phyloP scores from a whole-genome alignment of 2,329 filamentous ascomycete species.

The Cercospora sp. region DNA sequence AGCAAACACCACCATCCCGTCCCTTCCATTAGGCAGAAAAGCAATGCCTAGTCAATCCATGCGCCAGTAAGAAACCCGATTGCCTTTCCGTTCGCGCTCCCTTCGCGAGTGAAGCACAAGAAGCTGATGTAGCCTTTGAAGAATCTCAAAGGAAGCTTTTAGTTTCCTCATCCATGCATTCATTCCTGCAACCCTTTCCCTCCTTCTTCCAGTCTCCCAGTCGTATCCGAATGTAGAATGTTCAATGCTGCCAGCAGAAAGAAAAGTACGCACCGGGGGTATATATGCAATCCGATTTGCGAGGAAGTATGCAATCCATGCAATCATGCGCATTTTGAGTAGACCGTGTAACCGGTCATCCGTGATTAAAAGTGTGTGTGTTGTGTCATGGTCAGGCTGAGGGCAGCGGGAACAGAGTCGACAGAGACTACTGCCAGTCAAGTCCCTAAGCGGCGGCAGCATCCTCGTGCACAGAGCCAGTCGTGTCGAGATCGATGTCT shows the following conservation, averaged over 20 bases:
- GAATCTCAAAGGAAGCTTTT: neutral
- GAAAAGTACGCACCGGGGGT: neutral
- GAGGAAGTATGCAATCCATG: neutral
- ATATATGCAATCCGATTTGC: neutral
- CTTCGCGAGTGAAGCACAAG: neutral
- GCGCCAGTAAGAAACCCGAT: neutral
- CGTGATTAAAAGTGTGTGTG: neutral
- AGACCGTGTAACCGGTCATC: neutral
- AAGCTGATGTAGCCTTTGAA: neutral
- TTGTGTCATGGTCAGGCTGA: neutral
- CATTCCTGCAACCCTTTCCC: neutral
- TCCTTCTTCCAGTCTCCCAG: neutral
- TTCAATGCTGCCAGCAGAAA: constrained; percentile 2
- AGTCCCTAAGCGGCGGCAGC: constrained; percentile 21
- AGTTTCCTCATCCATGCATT: neutral
- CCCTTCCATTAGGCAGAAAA: neutral
- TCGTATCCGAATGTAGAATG: neutral
- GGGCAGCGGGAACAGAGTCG: constrained; percentile 9
- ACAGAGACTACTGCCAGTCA: constrained; percentile 14
- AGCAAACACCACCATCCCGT: neutral
- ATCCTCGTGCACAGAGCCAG: constrained; percentile 19
- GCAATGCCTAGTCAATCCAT: neutral
- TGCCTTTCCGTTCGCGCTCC: neutral
- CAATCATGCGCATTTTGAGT: neutral
- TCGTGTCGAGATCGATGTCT: constrained; percentile 34